These are phyloP conservation scores for Citrus australasica DNA, from an alignment of 345 rosid species.

Conservation along the genomic window DNA sequence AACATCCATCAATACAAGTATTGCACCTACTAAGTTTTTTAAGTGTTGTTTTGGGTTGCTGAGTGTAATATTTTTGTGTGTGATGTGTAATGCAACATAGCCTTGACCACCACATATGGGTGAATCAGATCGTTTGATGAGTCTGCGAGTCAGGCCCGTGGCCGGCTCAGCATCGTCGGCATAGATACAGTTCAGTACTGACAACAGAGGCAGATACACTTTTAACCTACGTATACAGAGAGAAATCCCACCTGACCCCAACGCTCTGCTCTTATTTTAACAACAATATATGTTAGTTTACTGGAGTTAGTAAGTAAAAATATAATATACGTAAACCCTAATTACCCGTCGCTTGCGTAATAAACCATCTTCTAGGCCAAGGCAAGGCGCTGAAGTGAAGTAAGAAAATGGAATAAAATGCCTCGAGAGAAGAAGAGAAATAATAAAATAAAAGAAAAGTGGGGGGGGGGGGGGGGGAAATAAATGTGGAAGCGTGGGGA, in stretches of 20 bases:
- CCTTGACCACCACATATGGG: background rate
- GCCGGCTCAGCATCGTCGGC: background rate
- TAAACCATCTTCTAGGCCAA: background rate
- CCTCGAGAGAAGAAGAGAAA: background rate
- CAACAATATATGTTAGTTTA: no score
- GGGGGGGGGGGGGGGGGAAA: background rate
- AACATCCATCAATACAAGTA: no score
- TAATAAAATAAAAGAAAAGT: no score
- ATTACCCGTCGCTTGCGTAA: background rate
- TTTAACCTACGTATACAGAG: background rate
- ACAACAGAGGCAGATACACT: background rate
- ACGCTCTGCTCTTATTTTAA: no score
- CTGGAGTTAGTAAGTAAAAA: background rate
- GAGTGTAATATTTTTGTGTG: no score
- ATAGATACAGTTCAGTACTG: background rate
- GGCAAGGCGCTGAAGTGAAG: background rate
- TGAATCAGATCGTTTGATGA: background rate
- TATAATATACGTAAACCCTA: background rate
- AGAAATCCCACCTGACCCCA: background rate
- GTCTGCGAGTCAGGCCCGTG: background rate
- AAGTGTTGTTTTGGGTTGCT: no score
- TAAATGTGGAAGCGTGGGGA: slow-evolving; percentile 13
- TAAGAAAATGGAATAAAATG: no score
- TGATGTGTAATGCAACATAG: no score
- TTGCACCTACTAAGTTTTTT: no score